Conservation (phyloP, 2,329 filamentous ascomycete species). For the Paraphaeosphaeria minitans region DNA sequence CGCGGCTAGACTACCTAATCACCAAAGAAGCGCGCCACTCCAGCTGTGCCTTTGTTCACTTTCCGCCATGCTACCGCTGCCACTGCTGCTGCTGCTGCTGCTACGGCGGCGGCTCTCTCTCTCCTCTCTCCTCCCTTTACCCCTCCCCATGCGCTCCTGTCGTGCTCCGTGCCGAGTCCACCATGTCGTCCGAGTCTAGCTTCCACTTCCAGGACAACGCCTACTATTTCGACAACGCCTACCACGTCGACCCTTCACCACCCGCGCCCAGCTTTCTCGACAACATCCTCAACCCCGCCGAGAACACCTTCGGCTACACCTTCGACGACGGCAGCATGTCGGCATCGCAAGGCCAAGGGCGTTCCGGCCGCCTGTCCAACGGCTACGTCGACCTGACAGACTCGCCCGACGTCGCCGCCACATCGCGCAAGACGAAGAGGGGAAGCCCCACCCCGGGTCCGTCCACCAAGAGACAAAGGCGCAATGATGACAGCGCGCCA, state of each 20-base stretch:
- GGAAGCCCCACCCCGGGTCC: constrained; percentile 33
- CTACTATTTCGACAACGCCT: constrained; percentile 18
- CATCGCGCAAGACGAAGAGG: constrained; percentile 26
- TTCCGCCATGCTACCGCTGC: background rate
- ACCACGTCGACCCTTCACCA: constrained; percentile 18
- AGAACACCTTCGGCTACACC: constrained; percentile 18
- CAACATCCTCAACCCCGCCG: constrained; percentile 36
- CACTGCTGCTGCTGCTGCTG: too few species aligned
- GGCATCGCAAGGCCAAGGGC: constrained; percentile 11
- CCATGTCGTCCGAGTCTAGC: constrained; percentile 25
- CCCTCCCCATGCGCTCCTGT: constrained; percentile 5
- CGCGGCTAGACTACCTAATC: too few species aligned
- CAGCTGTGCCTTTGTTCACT: background rate
- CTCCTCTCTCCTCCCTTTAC: too few species aligned
- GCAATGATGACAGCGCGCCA: constrained; percentile 19
- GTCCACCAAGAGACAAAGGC: constrained; percentile 39
- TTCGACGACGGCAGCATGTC: constrained; percentile 16
- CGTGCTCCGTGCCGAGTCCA: constrained; percentile 9
- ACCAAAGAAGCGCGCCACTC: background rate
- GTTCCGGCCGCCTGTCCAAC: constrained; percentile 32
- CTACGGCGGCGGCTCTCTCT: too few species aligned
- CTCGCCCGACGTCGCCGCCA: constrained; percentile 16
- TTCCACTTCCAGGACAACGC: constrained; percentile 4
- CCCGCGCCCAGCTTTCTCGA: constrained; percentile 31
- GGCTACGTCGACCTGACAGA: constrained; percentile 47